Evolutionary conservation across 306 rosid genomes (phyloP).

Genomic region (Albizia julibrissin): DNA sequence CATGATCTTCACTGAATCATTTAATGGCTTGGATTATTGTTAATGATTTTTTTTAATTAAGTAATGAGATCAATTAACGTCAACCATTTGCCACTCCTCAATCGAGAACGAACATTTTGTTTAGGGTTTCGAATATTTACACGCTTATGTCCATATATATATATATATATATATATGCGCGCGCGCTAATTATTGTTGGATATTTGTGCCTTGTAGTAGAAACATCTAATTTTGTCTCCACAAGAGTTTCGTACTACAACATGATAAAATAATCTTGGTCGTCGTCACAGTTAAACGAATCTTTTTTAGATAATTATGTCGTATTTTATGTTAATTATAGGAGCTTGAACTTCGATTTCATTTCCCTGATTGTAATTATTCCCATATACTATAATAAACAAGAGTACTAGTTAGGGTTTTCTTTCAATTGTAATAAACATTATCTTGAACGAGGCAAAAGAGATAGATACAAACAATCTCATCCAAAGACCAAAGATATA

Average conservation of each 20-base stretch:
- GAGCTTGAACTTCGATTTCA: not conserved
- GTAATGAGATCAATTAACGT: constrained; percentile 25
- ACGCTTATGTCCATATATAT: constrained; percentile 14
- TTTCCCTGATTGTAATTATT: not conserved
- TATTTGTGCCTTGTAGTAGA: constrained; percentile 36
- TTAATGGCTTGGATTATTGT: constrained; percentile 29
- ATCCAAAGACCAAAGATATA: not conserved
- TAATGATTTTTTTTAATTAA: not conserved
- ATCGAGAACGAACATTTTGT: constrained; percentile 34
- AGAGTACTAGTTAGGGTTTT: not conserved
- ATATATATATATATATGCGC: too few relatives aligned
- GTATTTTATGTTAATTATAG: not conserved
- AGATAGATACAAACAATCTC: not conserved
- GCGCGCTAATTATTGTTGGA: constrained; percentile 2
- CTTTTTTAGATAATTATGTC: not conserved
- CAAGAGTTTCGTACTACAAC: constrained; percentile 26
- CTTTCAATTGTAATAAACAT: not conserved
- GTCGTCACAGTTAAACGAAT: constrained; percentile 34
- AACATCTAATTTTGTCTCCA: constrained; percentile 44
- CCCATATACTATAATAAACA: not conserved
- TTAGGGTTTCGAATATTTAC: constrained; percentile 34
- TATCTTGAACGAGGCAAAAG: not conserved
- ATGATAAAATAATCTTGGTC: constrained; percentile 12
- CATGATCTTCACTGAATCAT: constrained; percentile 18
- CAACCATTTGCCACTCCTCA: constrained; percentile 36